Evolutionary conservation across 108 stramenopile species (phyloP).

Genomic region (Nannochloropsis salina): DNA sequence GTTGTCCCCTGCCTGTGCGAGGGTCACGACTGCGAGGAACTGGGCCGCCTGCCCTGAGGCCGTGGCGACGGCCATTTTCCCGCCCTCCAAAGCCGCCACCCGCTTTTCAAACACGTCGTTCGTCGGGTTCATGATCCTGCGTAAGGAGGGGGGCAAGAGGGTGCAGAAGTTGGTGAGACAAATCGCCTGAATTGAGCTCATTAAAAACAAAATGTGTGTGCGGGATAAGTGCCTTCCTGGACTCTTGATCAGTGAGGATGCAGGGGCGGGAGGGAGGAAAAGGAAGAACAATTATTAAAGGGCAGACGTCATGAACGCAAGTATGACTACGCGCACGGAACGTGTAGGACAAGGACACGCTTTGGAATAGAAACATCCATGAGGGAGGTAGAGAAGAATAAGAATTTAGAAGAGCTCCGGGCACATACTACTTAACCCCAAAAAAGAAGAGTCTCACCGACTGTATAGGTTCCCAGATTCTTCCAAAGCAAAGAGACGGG

Average conservation of each 20-base stretch:
- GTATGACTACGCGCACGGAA: too few relatives aligned
- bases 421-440: too few relatives aligned
- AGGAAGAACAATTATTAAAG: background rate
- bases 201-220: background rate
- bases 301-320: background rate
- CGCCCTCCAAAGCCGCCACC: constrained; percentile 68
- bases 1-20: constrained; percentile 74
- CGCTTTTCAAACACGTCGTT: constrained; percentile 66
- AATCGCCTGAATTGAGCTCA: background rate
- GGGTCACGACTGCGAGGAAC: constrained; percentile 65
- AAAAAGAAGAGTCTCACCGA: background rate
- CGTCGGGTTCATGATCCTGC: constrained; percentile 43
- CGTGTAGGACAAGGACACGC: too few relatives aligned
- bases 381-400: too few relatives aligned
- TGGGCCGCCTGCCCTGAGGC: constrained; percentile 65
- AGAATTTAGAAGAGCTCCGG: too few relatives aligned
- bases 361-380: too few relatives aligned
- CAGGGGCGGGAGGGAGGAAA: background rate
- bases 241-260: background rate
- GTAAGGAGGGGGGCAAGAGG: background rate
- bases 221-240: too few relatives aligned
- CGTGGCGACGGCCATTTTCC: constrained; percentile 55
- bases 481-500: constrained; percentile 65
- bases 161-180: too few relatives aligned
- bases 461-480: constrained; percentile 59